These are phyloP conservation scores for Tulasnella sp. DNA, from an alignment of 768 basidiomycete genomes.

Conservation along the genomic window DNA sequence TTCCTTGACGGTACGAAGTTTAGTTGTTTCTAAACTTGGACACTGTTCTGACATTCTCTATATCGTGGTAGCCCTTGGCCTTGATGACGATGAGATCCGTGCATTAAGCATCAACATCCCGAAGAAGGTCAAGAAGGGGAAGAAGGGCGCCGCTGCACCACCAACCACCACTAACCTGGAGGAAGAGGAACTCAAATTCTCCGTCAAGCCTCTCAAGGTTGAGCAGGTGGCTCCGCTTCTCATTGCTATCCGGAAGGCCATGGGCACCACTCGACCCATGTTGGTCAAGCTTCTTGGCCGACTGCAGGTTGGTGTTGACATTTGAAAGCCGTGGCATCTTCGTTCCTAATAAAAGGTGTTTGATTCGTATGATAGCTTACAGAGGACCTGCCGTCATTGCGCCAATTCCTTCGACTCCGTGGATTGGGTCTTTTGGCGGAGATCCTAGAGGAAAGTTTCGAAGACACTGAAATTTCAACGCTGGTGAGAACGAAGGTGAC, in stretches of 20 bases:
- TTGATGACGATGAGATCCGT: constrained; percentile 11
- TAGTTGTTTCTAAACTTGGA: not conserved
- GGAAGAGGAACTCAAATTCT: constrained; percentile 43
- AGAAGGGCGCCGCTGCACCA: not conserved
- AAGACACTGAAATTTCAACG: constrained; percentile 59
- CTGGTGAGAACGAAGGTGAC: constrained; percentile 40
- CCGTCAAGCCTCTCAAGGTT: constrained; percentile 58
- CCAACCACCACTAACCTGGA: not conserved
- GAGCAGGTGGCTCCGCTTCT: constrained; percentile 86
- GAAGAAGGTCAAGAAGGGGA: constrained; percentile 6
- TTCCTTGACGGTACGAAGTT: constrained; percentile 69
- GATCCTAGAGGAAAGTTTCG: constrained; percentile 63
- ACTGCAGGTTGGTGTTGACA: constrained; percentile 52
- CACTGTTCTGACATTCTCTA: not conserved
- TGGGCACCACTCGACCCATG: constrained; percentile 57
- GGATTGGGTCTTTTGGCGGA: constrained; percentile 89
- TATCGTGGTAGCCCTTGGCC: constrained; percentile 4
- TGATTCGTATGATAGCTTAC: constrained; percentile 50
- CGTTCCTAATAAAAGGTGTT: not conserved
- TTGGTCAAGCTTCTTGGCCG: constrained; percentile 74
- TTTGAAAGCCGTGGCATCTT: not conserved
- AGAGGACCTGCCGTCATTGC: constrained; percentile 61
- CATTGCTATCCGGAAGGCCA: constrained; percentile 79
- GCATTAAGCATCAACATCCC: constrained; percentile 4
- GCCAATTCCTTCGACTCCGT: constrained; percentile 83